Evolutionary conservation across 257 asterid genomes (phyloP).

Genomic region (Cruciata laevipes): DNA sequence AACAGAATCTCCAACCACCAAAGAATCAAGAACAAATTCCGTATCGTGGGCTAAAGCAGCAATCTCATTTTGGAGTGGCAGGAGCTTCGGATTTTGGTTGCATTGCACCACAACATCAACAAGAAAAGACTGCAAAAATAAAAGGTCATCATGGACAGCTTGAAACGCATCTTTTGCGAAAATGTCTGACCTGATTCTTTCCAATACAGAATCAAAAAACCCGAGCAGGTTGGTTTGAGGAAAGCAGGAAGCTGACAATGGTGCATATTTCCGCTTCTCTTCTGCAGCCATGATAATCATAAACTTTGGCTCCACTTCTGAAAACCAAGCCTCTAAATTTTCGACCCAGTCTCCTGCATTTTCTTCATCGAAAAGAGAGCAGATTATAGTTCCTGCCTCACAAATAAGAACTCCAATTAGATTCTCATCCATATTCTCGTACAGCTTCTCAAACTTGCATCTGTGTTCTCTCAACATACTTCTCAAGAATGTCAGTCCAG

Average conservation of each 20-base stretch:
- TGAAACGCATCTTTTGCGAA: not conserved
- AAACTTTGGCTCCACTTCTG: not conserved
- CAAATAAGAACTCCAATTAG: not conserved
- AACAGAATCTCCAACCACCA: not conserved
- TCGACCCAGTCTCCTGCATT: not conserved
- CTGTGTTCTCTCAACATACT: not conserved
- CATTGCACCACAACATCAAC: not conserved
- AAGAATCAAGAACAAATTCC: not conserved
- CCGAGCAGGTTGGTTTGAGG: not conserved
- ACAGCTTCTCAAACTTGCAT: not conserved
- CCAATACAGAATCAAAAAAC: not conserved
- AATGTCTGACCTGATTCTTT: not conserved
- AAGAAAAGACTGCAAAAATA: not conserved
- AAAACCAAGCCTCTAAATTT: not conserved
- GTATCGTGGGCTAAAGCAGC: not conserved
- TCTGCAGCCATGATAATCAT: not conserved
- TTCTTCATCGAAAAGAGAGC: not conserved
- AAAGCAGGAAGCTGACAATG: not conserved
- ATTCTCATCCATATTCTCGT: not conserved
- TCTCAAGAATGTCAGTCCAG: not conserved
- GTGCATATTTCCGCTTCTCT: not conserved
- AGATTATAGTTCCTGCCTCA: not conserved
- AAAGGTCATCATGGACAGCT: not conserved
- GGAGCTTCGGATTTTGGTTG: not conserved
- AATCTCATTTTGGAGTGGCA: not conserved